Base-by-base conservation (phyloP, 805 yeast species). In the Metschnikowia drakensbergensis region DNA sequence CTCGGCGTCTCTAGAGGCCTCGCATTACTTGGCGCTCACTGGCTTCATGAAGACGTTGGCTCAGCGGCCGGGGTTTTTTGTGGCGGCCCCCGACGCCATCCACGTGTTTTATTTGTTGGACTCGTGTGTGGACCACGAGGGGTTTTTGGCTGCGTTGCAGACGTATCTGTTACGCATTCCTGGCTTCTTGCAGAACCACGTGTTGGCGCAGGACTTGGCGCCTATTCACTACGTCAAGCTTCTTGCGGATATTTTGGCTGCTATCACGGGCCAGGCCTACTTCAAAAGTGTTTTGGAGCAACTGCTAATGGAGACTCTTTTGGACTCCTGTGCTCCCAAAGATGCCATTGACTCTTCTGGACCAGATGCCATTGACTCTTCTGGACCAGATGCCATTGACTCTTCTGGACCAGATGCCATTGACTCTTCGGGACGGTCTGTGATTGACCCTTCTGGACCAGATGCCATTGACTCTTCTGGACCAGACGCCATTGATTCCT, bases 71-170 rank as follows among this genome's bases (percentile, higher is more conserved):
- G 48, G 51, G 7, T 47, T 73, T 27, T 63, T 72, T 46, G 53
- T 57, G 26, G 6, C 6, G 11, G 53, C 63, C 3, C 50, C 59
- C 4, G 47, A 54, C 6, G 54, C 70, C 0, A 64, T 69, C 59
- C 60, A 64, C 36, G 46, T 71, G 4, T 70, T 71, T 50, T 42
- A 54, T 25, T 58, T 61, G 28, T 62, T 72, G 51, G 74, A 72
- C 51, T 53, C 67, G 13, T 64, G 64, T 50, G 60, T 72, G 42
- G 75, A 71, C 50, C 68, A 66, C 51, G 60, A 61, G 44, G 74
- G 69, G 27, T 73, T 72, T 46, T 62, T 72, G 53, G 62, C 60
- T 47, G 68, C 64, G 7, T 58, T 70, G 5, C 76, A 72, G 54
- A 39, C 50, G 10, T 71, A 64, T 48, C 62, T 67, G 6, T 54